phyloP scores from a whole-genome alignment of 176 grass and related monocot species.

The Ensete glaucum region DNA sequence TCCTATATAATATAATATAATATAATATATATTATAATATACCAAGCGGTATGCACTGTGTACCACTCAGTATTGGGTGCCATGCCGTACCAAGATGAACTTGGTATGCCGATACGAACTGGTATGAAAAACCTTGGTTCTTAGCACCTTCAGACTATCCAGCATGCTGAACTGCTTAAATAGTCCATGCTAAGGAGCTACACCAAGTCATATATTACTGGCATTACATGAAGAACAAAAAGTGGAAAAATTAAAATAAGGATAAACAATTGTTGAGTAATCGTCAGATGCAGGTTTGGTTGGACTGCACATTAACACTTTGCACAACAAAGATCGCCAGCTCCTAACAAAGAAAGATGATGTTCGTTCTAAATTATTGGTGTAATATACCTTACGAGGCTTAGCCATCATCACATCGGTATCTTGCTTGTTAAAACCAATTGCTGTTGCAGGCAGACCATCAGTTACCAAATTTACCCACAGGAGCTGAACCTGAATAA shows the following conservation, averaged over 20 bases:
- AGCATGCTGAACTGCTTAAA: not conserved
- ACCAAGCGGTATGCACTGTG: too few species aligned
- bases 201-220: not conserved
- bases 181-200: not conserved
- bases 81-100: too few species aligned
- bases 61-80: too few species aligned
- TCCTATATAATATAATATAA: too few species aligned
- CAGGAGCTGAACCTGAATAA: conserved; percentile 80
- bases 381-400: conserved; percentile 71
- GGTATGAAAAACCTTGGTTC: too few species aligned
- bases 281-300: too few species aligned
- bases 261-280: not conserved
- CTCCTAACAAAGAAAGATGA: not conserved
- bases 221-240: not conserved
- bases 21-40: too few species aligned
- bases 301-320: not conserved
- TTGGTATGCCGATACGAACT: too few species aligned
- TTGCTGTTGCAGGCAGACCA: conserved; percentile 92
- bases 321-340: not conserved
- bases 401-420: conserved; percentile 77
- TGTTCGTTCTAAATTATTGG: too few species aligned
- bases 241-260: not conserved
- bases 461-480: conserved; percentile 99
- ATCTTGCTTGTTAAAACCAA: conserved; percentile 98
- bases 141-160: too few species aligned